Base-by-base conservation (phyloP, 2,329 filamentous ascomycete species). In the Colletotrichum brevisporum region DNA sequence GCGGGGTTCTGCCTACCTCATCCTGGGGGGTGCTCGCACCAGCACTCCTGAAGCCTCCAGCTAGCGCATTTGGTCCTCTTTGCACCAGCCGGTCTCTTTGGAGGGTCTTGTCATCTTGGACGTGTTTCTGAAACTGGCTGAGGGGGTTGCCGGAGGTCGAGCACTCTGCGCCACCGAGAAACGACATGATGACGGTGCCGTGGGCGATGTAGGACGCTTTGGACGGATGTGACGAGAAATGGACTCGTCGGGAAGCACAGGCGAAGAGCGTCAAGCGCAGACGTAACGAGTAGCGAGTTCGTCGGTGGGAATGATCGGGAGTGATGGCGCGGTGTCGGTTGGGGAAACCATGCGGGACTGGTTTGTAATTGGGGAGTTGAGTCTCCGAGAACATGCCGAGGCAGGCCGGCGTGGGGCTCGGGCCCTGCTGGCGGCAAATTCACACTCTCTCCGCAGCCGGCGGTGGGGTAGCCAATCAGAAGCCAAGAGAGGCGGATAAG, bases 91-190 rank as follows among this genome's bases (percentile, higher is more conserved):
- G 90, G 81, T 99, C 96, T 76, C 95, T 89, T 83, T 98, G 96
- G 67, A 98, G 85, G 67, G 93, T 96, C 83, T 95, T 97, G 84
- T 99, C 96, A 87, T 97, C 94, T 78, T 97, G 93, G 66, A 96
- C 94, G 81, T 98, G 95, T 83, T 99, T 99, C 73, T 95, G 94
- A 81, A 99, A 97, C 85, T 98, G 96, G 79, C 94, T 95, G 76
- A 99, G 90, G 67, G 97, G 96, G 82, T 99, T 99, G 77, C 92
- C 94, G 73, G 93, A 94, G 71, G 96, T 97, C 65, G 95, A 98
- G 87, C 96, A 99, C 84, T 98, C 96, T 75, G 95, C 93, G 75
- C 95, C 95, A 82, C 94, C 94, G 76, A 98, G 88, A 81, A 99
- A 98, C 63, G 95, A 98, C 95, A 99, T 98, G 74, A 71, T 85